Base-by-base conservation (phyloP, 2,329 filamentous ascomycete genomes). In the Esteya vermicola region DNA sequence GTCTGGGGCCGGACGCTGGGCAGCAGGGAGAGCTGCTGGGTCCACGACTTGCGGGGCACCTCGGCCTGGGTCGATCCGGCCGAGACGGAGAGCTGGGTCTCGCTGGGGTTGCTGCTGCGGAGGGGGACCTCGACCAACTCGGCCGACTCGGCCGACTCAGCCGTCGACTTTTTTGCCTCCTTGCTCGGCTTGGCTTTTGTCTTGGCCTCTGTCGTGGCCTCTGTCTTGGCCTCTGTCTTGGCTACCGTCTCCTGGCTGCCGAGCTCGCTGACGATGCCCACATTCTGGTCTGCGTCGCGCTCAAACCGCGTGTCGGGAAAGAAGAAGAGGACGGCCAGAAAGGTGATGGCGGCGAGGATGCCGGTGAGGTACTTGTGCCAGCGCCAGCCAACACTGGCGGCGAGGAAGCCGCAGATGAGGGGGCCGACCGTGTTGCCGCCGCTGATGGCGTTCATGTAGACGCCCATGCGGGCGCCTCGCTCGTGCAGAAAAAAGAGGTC, bases 401-500 rank as follows among this genome's bases (percentile, higher is more conserved):
- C 46, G 21, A 55, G 45, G 38, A 56, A 56, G 12, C 51, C 54
- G 36, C 53, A 55, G 21, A 57, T 44, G 21, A 57, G 43, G 9
- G 54, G 52, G 4, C 53, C 54, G 32, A 56, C 36, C 3, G 49
- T 51, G 45, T 56, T 56, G 12, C 55, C 54, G 3, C 53, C 54
- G 1, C 47, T 36, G 30, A 57, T 53, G 41, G 51, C 50, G 41
- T 50, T 52, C 48, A 53, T 54, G 42, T 57, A 57, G 23, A 54
- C 18, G 22, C 53, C 52, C 50, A 55, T 55, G 43, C 49, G 50
- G 32, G 50, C 47, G 12, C 55, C 55, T 10, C 55, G 49, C 42
- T 57, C 52, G 36, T 57, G 55, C n/a, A 56, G 42, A 31, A 57
- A 57, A 39, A 51, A 57, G 9, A 57, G 33, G 28, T 57, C 54